Evolutionary conservation across 1,284 basidiomycete species (phyloP).

Genomic region (Pyrrhoderma noxium): DNA sequence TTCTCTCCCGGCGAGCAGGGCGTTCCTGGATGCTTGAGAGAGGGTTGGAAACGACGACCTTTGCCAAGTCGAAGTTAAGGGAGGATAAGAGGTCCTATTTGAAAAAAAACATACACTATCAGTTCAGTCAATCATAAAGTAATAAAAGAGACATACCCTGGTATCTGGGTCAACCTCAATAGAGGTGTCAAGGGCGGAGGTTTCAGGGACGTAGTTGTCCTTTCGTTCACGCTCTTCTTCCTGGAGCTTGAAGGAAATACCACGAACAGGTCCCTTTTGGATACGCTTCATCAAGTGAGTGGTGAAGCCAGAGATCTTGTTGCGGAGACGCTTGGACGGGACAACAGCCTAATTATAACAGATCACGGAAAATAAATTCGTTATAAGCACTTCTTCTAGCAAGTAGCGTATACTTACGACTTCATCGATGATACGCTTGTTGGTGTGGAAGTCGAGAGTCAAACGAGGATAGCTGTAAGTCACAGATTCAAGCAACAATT

Average conservation of each 20-base stretch:
- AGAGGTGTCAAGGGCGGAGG: slow-evolving; percentile 85
- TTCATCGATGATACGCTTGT: slow-evolving; percentile 99
- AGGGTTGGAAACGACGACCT: slow-evolving; percentile 63
- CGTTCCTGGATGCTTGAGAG: slow-evolving; percentile 69
- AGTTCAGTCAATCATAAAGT: background rate
- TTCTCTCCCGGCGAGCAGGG: slow-evolving; percentile 64
- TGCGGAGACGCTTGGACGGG: slow-evolving; percentile 97
- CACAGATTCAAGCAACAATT: background rate
- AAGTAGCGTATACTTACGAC: slow-evolving; percentile 52
- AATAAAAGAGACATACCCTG: slow-evolving; percentile 52
- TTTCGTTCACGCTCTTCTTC: slow-evolving; percentile 99
- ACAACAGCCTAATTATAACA: slow-evolving; percentile 67
- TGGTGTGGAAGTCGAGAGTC: slow-evolving; percentile 97
- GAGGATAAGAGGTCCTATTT: slow-evolving; percentile 77
- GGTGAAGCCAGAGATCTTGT: slow-evolving; percentile 99
- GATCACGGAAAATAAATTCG: background rate
- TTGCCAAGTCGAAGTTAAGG: slow-evolving; percentile 88
- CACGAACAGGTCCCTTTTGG: slow-evolving; percentile 97
- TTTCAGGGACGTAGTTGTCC: slow-evolving; percentile 97
- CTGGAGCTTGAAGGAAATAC: slow-evolving; percentile 99
- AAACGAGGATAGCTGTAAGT: slow-evolving; percentile 80
- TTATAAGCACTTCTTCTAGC: slow-evolving; percentile 1
- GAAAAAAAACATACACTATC: slow-evolving; percentile 1
- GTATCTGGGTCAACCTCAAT: slow-evolving; percentile 89
- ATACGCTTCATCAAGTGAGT: slow-evolving; percentile 99